Percentiles rank a stretch among this genome's conserved stretches.
Evolutionary conservation across 495 filamentous ascomycete genomes (phyloP).

Genomic region (Penicillium atrosanguineum): DNA sequence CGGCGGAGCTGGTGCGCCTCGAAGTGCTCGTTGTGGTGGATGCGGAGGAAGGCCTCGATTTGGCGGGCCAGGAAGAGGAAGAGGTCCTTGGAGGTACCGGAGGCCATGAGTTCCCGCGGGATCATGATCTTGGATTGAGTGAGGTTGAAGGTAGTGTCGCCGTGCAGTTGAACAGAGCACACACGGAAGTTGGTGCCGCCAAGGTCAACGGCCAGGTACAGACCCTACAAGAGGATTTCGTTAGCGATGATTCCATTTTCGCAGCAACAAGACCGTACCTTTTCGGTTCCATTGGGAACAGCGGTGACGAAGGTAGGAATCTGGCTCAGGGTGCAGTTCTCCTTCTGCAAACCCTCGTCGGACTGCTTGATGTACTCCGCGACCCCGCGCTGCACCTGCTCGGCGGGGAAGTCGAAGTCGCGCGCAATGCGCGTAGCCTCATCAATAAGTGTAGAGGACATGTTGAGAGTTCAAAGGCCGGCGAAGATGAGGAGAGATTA

Average conservation of each 20-base stretch:
- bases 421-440: constrained; percentile 75
- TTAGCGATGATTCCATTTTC: background rate
- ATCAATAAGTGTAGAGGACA: constrained; percentile 56
- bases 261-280: constrained; percentile 42
- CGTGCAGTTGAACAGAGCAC: constrained; percentile 88
- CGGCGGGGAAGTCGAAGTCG: constrained; percentile 82
- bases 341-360: constrained; percentile 77
- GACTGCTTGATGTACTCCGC: constrained; percentile 83
- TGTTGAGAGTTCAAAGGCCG: constrained; percentile 17
- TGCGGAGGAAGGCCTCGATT: constrained; percentile 80
- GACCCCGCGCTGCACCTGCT: constrained; percentile 75
- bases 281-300: constrained; percentile 96
- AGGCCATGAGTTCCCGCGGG: constrained; percentile 84
- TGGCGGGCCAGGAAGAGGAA: constrained; percentile 93
- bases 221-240: constrained; percentile 53
- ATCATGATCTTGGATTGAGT: constrained; percentile 91
- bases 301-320: constrained; percentile 95
- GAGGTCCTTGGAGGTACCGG: constrained; percentile 79
- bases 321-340: constrained; percentile 81
- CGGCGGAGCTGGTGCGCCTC: constrained; percentile 62
- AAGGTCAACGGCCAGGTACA: constrained; percentile 94
- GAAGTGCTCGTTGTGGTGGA: constrained; percentile 89
- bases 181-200: constrained; percentile 98
- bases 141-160: constrained; percentile 87
- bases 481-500: background rate